Percentiles rank a stretch among this genome's conserved stretches.
These are phyloP conservation scores for Lolium rigidum DNA, from an alignment of 176 grass and related monocot genomes.

Conservation along the genomic window DNA sequence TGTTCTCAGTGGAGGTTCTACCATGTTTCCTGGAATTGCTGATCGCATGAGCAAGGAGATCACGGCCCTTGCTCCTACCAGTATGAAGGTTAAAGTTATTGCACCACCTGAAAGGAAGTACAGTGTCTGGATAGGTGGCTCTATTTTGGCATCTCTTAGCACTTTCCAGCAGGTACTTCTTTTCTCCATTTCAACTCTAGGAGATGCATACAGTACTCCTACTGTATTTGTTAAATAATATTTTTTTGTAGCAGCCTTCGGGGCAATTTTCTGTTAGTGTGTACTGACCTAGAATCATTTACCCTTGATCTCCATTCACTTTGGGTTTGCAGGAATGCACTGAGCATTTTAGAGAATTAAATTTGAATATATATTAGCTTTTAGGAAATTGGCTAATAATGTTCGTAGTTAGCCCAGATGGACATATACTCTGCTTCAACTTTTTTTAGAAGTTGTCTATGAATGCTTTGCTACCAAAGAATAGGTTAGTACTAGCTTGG, in stretches of 20 bases:
- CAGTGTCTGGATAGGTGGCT: constrained; percentile 91
- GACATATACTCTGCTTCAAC: background rate
- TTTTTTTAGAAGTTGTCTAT: background rate
- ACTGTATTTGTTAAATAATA: background rate
- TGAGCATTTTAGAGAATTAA: background rate
- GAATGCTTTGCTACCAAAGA: background rate
- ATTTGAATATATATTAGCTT: background rate
- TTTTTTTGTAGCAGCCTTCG: background rate
- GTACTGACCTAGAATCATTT: background rate
- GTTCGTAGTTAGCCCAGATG: background rate
- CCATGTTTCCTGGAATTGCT: constrained; percentile 87
- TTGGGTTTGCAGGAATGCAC: background rate
- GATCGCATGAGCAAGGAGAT: constrained; percentile 95
- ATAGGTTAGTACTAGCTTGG: background rate
- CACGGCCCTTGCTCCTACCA: constrained; percentile 68
- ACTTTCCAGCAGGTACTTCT: constrained; percentile 84
- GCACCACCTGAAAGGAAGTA: constrained; percentile 89
- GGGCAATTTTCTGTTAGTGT: background rate
- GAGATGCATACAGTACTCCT: background rate
- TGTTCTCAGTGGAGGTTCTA: constrained; percentile 87
- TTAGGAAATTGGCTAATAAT: background rate
- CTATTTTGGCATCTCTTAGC: constrained; percentile 81
- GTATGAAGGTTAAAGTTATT: constrained; percentile 92
- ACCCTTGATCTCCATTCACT: background rate
- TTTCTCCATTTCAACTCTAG: background rate